Conservation (phyloP, 768 basidiomycete genomes). For the Gymnopilus dilepis region DNA sequence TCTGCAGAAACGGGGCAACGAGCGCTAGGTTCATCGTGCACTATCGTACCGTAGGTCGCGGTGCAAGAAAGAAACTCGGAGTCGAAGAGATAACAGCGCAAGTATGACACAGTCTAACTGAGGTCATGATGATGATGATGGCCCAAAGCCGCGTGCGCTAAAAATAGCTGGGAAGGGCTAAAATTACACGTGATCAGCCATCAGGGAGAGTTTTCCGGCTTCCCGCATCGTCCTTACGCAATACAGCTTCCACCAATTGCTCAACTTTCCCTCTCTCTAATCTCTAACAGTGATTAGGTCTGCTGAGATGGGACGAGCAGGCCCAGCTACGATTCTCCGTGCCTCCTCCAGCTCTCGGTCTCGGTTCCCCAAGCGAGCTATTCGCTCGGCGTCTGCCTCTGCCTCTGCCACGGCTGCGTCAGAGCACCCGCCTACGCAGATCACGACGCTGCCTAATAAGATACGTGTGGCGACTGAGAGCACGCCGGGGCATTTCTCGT, state of each 20-base stretch:
- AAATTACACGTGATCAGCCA: conserved; percentile 9
- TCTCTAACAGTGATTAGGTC: too few species aligned
- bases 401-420: too few species aligned
- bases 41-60: not conserved
- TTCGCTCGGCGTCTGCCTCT: conserved; percentile 29
- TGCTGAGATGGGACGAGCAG: conserved; percentile 43
- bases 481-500: conserved; percentile 93
- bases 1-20: conserved; percentile 38
- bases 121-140: not conserved
- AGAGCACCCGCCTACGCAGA: conserved; percentile 51
- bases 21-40: conserved; percentile 43
- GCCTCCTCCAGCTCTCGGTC: too few species aligned
- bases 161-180: not conserved
- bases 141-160: not conserved
- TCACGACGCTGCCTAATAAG: conserved; percentile 91
- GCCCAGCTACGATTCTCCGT: conserved; percentile 40
- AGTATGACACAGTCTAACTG: not conserved
- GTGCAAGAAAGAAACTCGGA: not conserved
- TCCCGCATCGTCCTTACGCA: not conserved
- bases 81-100: not conserved
- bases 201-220: conserved; percentile 1
- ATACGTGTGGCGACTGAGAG: conserved; percentile 90
- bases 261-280: not conserved
- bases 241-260: too few species aligned
- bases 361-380: conserved; percentile 5